Conservation (phyloP, 2,329 filamentous ascomycete genomes). For the Septoria linicola region DNA sequence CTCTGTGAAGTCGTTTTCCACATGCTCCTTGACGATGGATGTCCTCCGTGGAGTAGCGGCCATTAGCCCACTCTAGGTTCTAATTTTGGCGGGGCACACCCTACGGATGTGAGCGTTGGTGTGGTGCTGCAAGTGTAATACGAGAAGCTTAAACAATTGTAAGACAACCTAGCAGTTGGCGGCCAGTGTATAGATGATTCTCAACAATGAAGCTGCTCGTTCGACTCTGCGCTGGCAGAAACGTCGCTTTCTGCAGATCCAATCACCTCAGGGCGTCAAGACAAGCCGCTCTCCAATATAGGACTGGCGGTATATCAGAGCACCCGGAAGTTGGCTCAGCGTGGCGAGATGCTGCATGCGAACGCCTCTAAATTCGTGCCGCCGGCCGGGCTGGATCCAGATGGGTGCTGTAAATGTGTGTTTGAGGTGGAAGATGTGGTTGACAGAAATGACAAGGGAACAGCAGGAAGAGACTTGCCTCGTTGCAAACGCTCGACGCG, state of each 20-base stretch:
- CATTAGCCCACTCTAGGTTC: constrained; percentile 10
- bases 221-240: background rate
- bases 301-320: background rate
- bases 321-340: background rate
- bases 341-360: background rate
- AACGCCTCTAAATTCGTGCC: background rate
- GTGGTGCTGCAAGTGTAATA: constrained; percentile 10
- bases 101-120: constrained; percentile 6
- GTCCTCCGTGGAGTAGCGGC: constrained; percentile 11
- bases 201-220: background rate
- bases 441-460: background rate
- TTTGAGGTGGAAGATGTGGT: background rate
- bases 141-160: constrained; percentile 17
- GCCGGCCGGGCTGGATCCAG: background rate
- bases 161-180: background rate
- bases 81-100: constrained; percentile 16
- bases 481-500: background rate
- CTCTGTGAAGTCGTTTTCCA: background rate
- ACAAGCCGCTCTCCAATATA: background rate
- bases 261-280: background rate
- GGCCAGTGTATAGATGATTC: background rate
- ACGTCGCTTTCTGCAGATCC: background rate
- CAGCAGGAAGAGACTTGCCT: background rate
- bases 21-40: constrained; percentile 15
- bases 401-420: background rate